Percentiles rank a stretch among this genome's conserved stretches.
Conservation (phyloP, 768 basidiomycete species). For the Rhizopogon salebrosus region DNA sequence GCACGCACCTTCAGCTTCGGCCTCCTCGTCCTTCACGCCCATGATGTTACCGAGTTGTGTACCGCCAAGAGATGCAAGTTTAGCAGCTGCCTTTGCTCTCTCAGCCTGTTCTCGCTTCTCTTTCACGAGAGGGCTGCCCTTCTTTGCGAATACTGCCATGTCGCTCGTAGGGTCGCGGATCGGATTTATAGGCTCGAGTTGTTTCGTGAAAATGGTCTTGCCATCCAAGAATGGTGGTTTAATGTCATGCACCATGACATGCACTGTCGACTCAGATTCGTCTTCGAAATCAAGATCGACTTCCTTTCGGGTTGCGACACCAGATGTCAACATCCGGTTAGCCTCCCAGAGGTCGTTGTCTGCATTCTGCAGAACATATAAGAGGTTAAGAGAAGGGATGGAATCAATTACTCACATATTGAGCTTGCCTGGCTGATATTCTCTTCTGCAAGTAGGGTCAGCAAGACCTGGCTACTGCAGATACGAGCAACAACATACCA, state of each 20-base stretch:
- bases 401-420: constrained; percentile 63
- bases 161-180: constrained; percentile 91
- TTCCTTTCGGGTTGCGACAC: constrained; percentile 80
- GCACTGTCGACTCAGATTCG: constrained; percentile 92
- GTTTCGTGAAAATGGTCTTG: constrained; percentile 91
- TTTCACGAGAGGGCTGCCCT: constrained; percentile 90
- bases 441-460: constrained; percentile 52
- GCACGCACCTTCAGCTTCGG: constrained; percentile 81
- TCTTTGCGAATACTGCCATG: constrained; percentile 93
- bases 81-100: constrained; percentile 92
- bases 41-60: constrained; percentile 95
- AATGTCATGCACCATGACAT: constrained; percentile 94
- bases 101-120: constrained; percentile 97
- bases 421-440: constrained; percentile 91
- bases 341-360: constrained; percentile 99
- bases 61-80: constrained; percentile 86
- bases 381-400: constrained; percentile 11
- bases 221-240: constrained; percentile 99
- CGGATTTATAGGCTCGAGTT: constrained; percentile 95
- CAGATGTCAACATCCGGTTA: constrained; percentile 95
- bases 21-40: constrained; percentile 94
- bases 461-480: neutral
- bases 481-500: constrained; percentile 37
- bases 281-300: constrained; percentile 96
- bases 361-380: constrained; percentile 59